Evolutionary conservation across 768 basidiomycete genomes (phyloP), one percentile per base, ranked within the genome.

Genomic region (Boletus tomentosulus): DNA sequence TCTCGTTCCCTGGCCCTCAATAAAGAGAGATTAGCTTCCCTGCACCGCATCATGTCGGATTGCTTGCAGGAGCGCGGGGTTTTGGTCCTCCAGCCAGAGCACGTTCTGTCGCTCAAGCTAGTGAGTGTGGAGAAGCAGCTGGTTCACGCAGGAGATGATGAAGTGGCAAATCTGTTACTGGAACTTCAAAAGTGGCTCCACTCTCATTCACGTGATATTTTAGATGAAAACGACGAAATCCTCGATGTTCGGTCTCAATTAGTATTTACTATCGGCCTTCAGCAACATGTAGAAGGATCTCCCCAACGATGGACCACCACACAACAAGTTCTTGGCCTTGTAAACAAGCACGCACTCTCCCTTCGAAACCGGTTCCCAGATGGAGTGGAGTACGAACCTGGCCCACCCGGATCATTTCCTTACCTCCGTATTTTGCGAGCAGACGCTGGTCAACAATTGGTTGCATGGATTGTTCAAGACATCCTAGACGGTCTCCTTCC

Each of bases 71-170:
- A 60, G 44, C 61, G 67, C 16, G 80, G 79, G 0, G 56, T 81
- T 13, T 61, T 79, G 13, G 64, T 81, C 3, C 57, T 66, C 11
- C 79, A 81, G 41, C 80, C 79, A 1, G 78, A 81, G 45, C 78
- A 81, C 77, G 0, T 78, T 9, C 71, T 81, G 6, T 81, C 79
- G 1, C 75, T 76, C 56, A 69, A 72, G 51, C 66, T 81, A 28
- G 72, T 74, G 72, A 68, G 68, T 0, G 58, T 80, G 16, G 73
- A 79, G 37, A 61, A 50, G 43, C 59, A 63, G 15, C 48, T 69
- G 33, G 11, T 19, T 1, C 13, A 28, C 15, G 15, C 56, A 74
- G 13, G 46, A 51, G 41, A 53, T 59, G 19, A 27, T 28, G n/a
- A 46, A 6, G 52, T 60, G 16, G 60, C 65, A 1, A 24, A 44